Evolutionary conservation across 805 yeast species (phyloP).

Genomic region (Zygosaccharomyces pseudorouxii): DNA sequence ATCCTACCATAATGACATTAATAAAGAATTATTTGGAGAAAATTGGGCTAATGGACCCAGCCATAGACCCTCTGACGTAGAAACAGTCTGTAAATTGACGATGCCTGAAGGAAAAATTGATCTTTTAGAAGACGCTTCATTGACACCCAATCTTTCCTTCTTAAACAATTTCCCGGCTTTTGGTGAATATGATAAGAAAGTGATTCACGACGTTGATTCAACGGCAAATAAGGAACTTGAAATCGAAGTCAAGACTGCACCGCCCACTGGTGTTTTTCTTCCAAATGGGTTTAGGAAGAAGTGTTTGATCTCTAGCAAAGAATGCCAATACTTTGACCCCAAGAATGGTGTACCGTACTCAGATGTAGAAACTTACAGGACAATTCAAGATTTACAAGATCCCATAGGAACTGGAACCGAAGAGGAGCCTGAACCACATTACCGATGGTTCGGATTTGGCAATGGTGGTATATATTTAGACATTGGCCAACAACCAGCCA

Average conservation of each 20-base stretch:
- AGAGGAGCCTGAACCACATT: constrained; percentile 36
- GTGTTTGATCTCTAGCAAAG: constrained; percentile 70
- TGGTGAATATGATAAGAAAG: constrained; percentile 48
- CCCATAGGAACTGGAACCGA: constrained; percentile 44
- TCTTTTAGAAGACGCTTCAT: constrained; percentile 16
- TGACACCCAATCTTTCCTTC: constrained; percentile 40
- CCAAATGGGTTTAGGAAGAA: constrained; percentile 63
- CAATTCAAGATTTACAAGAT: constrained; percentile 54
- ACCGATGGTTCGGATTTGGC: constrained; percentile 46
- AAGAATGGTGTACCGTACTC: constrained; percentile 81
- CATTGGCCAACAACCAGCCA: constrained; percentile 53
- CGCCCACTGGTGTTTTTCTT: constrained; percentile 68
- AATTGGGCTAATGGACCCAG: constrained; percentile 51
- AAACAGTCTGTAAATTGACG: constrained; percentile 43
- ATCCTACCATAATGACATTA: constrained; percentile 10
- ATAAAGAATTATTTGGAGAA: constrained; percentile 51
- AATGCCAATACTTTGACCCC: constrained; percentile 79
- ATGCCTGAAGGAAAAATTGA: constrained; percentile 23
- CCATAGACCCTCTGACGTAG: constrained; percentile 50
- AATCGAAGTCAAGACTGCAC: constrained; percentile 55
- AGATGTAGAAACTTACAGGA: constrained; percentile 72
- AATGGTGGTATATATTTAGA: constrained; percentile 47
- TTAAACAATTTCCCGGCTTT: constrained; percentile 46
- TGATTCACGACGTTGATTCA: constrained; percentile 41
- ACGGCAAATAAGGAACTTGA: constrained; percentile 47